A percentile compares a stretch with the other conserved stretches of the same genome.
Conservation (phyloP, 1,139 yeast genomes). For the Meyerozyma elateridarum region DNA sequence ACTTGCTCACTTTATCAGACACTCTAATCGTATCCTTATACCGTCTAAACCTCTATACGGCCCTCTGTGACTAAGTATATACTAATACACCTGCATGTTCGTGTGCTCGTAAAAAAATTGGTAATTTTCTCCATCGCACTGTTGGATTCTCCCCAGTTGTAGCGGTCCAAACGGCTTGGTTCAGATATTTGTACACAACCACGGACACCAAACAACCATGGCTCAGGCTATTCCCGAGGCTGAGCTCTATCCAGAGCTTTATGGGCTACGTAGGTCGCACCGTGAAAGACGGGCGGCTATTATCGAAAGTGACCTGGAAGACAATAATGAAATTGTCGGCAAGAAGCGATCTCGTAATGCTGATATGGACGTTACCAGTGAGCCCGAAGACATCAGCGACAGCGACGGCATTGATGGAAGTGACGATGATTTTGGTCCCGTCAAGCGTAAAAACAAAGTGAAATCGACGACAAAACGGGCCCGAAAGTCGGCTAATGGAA, state of each 20-base stretch:
- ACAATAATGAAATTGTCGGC: conserved; percentile 10
- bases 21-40: too few relatives aligned
- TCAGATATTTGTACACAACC: too few relatives aligned
- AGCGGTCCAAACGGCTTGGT: conserved; percentile 19
- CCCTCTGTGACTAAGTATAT: too few relatives aligned
- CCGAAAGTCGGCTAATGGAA: conserved; percentile 11
- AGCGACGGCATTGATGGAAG: conserved; percentile 27
- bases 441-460: too few relatives aligned
- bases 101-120: conserved; percentile 8
- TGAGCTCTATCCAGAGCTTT: conserved; percentile 73
- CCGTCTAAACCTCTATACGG: too few relatives aligned
- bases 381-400: conserved; percentile 22
- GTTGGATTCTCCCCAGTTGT: not conserved
- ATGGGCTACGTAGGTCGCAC: conserved; percentile 85
- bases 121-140: not conserved
- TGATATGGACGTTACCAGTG: conserved; percentile 24
- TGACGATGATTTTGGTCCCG: conserved; percentile 23
- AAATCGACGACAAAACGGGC: conserved; percentile 13
- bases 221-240: conserved; percentile 24
- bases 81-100: too few relatives aligned
- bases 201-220: too few relatives aligned
- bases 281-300: conserved; percentile 50
- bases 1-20: too few relatives aligned
- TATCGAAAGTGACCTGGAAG: conserved; percentile 39
- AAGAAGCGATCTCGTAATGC: conserved; percentile 14